Evolutionary conservation across 352 stramenopile genomes (phyloP).

Genomic region (Albugo laibachii): DNA sequence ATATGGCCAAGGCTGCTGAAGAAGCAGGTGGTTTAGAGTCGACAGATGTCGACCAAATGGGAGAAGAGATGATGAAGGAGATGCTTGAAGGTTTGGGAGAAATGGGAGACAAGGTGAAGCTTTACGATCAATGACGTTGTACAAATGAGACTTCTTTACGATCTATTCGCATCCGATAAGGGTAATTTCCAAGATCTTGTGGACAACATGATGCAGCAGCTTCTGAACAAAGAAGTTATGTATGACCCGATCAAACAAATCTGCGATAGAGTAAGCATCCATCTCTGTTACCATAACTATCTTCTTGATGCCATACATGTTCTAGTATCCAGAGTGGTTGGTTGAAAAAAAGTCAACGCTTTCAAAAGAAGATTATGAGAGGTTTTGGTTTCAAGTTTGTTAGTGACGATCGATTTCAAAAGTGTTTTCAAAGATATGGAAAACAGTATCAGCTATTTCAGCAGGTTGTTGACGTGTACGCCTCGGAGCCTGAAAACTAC

Average conservation of each 20-base stretch:
- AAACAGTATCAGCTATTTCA: conserved; percentile 97
- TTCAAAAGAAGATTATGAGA: conserved; percentile 82
- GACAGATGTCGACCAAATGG: conserved; percentile 72
- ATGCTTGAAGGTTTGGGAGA: conserved; percentile 94
- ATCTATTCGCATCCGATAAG: conserved; percentile 10
- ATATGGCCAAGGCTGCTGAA: conserved; percentile 75
- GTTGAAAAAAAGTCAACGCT: conserved; percentile 82
- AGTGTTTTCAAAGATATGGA: conserved; percentile 47
- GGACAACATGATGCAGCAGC: conserved; percentile 95
- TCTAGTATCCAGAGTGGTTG: conserved; percentile 92
- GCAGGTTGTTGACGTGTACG: conserved; percentile 91
- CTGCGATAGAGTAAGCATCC: conserved; percentile 49
- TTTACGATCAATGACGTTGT: neutral
- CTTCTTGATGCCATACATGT: neutral
- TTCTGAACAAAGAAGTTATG: conserved; percentile 97
- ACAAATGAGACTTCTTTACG: neutral
- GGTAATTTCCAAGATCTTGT: conserved; percentile 86
- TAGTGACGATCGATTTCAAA: conserved; percentile 1
- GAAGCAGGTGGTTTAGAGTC: conserved; percentile 73
- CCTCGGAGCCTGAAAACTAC: conserved; percentile 93
- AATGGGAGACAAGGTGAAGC: conserved; percentile 81
- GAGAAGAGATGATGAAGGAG: conserved; percentile 90
- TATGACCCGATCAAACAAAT: conserved; percentile 96
- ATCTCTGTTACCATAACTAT: neutral
- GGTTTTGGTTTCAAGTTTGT: conserved; percentile 13